These are phyloP conservation scores for Poronia punctata DNA, from an alignment of 495 filamentous ascomycete genomes.

Conservation along the genomic window DNA sequence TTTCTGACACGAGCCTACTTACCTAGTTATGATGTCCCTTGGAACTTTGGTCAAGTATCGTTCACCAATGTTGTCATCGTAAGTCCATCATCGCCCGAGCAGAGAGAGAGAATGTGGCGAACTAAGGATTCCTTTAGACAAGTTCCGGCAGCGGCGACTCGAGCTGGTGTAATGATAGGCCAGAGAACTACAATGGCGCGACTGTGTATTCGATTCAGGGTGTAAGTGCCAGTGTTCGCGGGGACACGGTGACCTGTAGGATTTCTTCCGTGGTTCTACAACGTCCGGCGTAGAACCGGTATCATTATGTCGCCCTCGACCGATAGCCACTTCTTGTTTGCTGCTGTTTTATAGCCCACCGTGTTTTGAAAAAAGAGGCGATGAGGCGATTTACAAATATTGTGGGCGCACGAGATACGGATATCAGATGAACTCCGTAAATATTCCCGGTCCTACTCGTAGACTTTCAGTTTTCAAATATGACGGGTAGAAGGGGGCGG, in stretches of 20 bases:
- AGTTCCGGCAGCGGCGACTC: constrained; percentile 18
- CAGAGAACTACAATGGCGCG: constrained; percentile 31
- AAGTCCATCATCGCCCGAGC: constrained; percentile 2
- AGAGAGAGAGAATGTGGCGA: background rate
- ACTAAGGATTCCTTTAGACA: constrained; percentile 12
- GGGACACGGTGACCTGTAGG: constrained; percentile 27
- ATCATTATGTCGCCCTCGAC: too few relatives aligned
- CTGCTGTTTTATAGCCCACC: too few relatives aligned
- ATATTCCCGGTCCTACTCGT: too few relatives aligned
- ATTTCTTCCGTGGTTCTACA: constrained; percentile 28
- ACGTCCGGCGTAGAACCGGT: constrained; percentile 11
- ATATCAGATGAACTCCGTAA: too few relatives aligned
- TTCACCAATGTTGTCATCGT: constrained; percentile 37
- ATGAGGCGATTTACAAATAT: too few relatives aligned
- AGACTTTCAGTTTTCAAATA: too few relatives aligned
- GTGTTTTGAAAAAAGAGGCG: too few relatives aligned
- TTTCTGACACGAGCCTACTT: background rate
- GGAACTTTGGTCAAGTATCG: constrained; percentile 31
- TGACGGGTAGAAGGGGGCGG: too few relatives aligned
- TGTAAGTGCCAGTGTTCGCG: constrained; percentile 23
- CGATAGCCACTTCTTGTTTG: too few relatives aligned
- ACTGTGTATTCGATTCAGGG: constrained; percentile 26
- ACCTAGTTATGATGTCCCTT: constrained; percentile 22
- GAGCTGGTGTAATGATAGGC: constrained; percentile 27
- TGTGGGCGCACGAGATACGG: too few relatives aligned